Conservation (phyloP, 345 rosid genomes). For the Eucalyptus caleyi region DNA sequence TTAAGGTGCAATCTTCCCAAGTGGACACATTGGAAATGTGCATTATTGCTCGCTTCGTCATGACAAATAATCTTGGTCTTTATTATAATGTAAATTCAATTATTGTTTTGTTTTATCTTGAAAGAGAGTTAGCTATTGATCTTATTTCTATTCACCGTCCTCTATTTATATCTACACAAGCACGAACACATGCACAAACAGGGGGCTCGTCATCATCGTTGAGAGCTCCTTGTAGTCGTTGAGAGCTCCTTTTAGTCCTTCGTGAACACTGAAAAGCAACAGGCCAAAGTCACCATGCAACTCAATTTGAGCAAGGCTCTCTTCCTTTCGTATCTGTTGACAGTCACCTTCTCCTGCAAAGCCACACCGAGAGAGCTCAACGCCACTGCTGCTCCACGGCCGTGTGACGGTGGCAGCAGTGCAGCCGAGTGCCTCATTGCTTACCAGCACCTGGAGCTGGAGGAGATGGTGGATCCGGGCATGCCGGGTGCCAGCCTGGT, state of each 20-base stretch:
- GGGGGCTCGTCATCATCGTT: background rate
- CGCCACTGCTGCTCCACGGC: background rate
- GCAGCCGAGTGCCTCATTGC: background rate
- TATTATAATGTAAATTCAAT: too few relatives aligned
- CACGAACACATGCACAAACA: background rate
- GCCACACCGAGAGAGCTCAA: background rate
- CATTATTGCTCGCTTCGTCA: accelerated
- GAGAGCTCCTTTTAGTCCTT: background rate
- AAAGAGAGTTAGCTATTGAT: background rate
- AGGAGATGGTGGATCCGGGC: background rate
- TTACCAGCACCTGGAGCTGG: background rate
- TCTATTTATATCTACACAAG: background rate
- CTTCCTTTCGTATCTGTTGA: background rate
- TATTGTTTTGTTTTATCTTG: background rate
- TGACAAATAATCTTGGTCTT: background rate
- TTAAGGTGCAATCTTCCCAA: background rate
- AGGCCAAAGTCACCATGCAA: background rate
- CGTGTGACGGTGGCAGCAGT: background rate
- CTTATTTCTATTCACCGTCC: background rate
- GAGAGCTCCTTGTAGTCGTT: too few relatives aligned
- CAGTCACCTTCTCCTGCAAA: background rate
- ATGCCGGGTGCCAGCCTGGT: background rate
- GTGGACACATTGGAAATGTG: background rate
- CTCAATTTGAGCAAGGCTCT: background rate
- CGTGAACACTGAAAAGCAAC: background rate